A percentile compares a stretch with the other conserved stretches of the same genome.
These are phyloP conservation scores for Solanum dulcamara DNA, from an alignment of 257 asterid genomes.

Conservation along the genomic window DNA sequence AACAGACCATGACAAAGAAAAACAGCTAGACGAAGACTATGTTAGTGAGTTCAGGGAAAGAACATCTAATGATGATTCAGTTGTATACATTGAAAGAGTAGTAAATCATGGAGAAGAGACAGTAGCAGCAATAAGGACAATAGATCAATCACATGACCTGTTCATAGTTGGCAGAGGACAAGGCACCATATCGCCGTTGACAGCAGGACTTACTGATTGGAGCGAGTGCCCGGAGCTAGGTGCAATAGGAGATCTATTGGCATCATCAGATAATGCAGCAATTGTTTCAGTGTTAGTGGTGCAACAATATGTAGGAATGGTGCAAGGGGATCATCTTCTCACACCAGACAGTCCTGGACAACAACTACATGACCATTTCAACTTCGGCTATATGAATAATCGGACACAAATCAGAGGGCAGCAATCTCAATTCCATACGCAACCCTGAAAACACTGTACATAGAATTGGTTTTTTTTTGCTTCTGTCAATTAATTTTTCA, in stretches of 20 bases:
- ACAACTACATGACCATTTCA: conserved; percentile 13
- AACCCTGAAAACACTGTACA: not conserved
- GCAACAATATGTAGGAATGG: conserved; percentile 72
- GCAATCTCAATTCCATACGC: not conserved
- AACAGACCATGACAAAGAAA: conserved; percentile 39
- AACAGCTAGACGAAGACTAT: conserved; percentile 50
- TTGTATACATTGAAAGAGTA: conserved; percentile 32
- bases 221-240: conserved; percentile 99
- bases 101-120: conserved; percentile 87
- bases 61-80: conserved; percentile 33
- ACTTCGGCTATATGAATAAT: not conserved
- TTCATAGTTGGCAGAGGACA: conserved; percentile 81
- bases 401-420: not conserved
- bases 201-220: conserved; percentile 94
- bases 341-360: conserved; percentile 42
- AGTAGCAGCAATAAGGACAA: conserved; percentile 57
- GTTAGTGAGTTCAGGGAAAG: conserved; percentile 42
- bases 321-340: conserved; percentile 25
- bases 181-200: conserved; percentile 51
- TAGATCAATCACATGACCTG: conserved; percentile 52
- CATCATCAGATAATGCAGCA: conserved; percentile 76
- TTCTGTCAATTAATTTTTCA: not conserved
- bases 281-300: conserved; percentile 76
- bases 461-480: not conserved
- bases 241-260: conserved; percentile 76